A percentile compares a stretch with the other conserved stretches of the same genome.
phyloP scores from a whole-genome alignment of 225 moss, liverwort and hornwort species.

The Physcomitrellopsis africana region DNA sequence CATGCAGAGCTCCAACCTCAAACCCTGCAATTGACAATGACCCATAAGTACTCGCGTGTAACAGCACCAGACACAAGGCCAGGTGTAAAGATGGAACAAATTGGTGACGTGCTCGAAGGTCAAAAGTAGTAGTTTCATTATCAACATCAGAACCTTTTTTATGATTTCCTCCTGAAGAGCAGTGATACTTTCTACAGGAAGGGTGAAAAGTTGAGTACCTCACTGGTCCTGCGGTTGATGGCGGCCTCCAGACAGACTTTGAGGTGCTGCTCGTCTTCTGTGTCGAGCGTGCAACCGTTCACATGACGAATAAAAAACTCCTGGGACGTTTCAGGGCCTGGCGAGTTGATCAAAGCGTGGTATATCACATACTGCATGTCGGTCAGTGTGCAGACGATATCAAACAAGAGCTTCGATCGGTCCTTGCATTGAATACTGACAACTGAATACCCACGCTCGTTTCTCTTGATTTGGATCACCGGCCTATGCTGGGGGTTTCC shows the following conservation, averaged over 20 bases:
- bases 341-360: constrained; percentile 58
- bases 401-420: constrained; percentile 60
- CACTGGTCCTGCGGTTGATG: constrained; percentile 48
- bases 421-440: constrained; percentile 53
- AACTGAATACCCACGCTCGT: constrained; percentile 52
- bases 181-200: background rate
- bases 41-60: no score
- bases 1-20: constrained; percentile 55
- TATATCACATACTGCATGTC: constrained; percentile 66
- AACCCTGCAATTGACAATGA: constrained; percentile 30
- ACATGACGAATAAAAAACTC: constrained; percentile 60
- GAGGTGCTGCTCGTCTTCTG: constrained; percentile 39
- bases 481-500: constrained; percentile 10
- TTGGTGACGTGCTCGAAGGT: no score
- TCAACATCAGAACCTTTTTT: no score
- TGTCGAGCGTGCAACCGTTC: constrained; percentile 49
- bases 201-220: constrained; percentile 25
- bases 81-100: no score
- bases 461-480: constrained; percentile 47
- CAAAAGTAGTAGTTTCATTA: no score
- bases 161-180: no score
- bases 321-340: constrained; percentile 43
- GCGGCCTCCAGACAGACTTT: constrained; percentile 55
- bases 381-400: constrained; percentile 57
- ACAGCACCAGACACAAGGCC: no score